Base-by-base conservation (phyloP, 257 asterid genomes). In the Catharanthus roseus region DNA sequence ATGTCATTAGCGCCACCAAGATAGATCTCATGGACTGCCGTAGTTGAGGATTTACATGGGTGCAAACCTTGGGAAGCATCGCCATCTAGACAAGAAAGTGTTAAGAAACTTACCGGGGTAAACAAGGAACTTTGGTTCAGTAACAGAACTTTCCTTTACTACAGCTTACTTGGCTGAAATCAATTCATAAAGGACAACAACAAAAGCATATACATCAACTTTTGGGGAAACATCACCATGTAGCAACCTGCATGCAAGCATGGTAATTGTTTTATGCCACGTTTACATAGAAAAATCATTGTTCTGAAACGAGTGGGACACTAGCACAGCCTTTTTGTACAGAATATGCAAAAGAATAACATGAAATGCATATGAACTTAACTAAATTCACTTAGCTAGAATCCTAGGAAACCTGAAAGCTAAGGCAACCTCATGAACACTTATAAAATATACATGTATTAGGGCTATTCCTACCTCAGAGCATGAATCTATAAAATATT, bases 191-290 rank as follows among this genome's bases (percentile, higher is more conserved):
- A 89, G 86, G 67, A 93, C 98, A 55, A 93, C 98, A 24, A 97
- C 98, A 74, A 93, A 93, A 45, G 98, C 98, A 79, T 86, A 93
- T 58, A 93, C 98, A 56, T 93, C 98, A 31, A 93, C 89, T 89
- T 93, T 90, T 18, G 98, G 96, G 70, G 98, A 86, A 54, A 90
- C 90, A 45, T 87, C 93, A 9, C 98, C 97, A 50, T 89, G 90
- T 72, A 84, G 96, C 18, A 97, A 93, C 83, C 98, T 93, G 89
- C 80, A 74, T 31, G 80, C 64, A 78, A 74, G 65, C 33, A 68
- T 24, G 39, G 36, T 29, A 31, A 18, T 39, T 47, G 16, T 34
- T 41, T 44, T 31, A 51, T 51, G 36, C 53, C 26, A 2, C 13
- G 29, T 24, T 29, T 68, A 55, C 78, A 21, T 53, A 68, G 6